Conservation (phyloP, 2,329 filamentous ascomycete species). For the Cucurbitaria berberidis region DNA sequence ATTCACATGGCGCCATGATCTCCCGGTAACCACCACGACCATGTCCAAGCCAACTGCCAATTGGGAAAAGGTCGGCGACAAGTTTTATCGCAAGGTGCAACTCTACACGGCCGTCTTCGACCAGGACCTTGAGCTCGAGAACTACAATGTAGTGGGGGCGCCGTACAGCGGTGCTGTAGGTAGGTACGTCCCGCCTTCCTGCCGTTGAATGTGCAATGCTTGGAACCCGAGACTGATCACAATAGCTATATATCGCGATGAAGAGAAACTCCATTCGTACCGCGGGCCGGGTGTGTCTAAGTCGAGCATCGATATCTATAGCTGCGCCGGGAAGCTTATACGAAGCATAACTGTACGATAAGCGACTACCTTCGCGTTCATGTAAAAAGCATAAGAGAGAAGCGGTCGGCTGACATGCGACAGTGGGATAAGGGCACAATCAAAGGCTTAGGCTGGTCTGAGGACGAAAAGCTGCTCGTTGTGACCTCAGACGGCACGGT, state of each 20-base stretch:
- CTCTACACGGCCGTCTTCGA: constrained; percentile 94
- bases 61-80: constrained; percentile 93
- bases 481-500: constrained; percentile 90
- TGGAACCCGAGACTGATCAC: constrained; percentile 31
- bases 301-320: constrained; percentile 92
- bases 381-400: constrained; percentile 2
- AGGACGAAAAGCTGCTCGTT: constrained; percentile 89
- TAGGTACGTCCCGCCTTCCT: constrained; percentile 52
- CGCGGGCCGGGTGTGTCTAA: constrained; percentile 74
- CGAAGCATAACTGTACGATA: constrained; percentile 71
- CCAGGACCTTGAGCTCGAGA: constrained; percentile 90
- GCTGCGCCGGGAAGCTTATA: constrained; percentile 86
- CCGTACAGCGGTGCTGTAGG: constrained; percentile 93
- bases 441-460: constrained; percentile 91
- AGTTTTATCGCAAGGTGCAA: constrained; percentile 93
- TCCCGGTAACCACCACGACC: constrained; percentile 19
- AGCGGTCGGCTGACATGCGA: constrained; percentile 19
- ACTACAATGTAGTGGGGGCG: constrained; percentile 89
- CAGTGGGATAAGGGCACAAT: constrained; percentile 90
- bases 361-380: neutral
- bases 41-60: constrained; percentile 74
- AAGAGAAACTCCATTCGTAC: constrained; percentile 81
- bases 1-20: constrained; percentile 21
- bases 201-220: neutral
- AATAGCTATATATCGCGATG: constrained; percentile 85